Base-by-base conservation (phyloP, 2,329 filamentous ascomycete genomes). In the Trichoderma arundinaceum region DNA sequence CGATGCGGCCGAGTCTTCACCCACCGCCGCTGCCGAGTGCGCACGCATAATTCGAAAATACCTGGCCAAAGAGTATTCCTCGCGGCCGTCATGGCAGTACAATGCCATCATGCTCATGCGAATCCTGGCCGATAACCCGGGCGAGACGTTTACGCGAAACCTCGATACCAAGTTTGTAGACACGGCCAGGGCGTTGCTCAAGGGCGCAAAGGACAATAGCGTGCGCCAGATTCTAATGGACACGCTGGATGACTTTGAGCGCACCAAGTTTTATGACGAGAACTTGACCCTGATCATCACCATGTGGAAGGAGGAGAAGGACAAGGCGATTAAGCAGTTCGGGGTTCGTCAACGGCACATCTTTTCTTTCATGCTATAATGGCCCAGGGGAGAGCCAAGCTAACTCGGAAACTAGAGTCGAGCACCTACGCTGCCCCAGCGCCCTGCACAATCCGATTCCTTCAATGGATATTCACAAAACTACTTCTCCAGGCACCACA, bases 31-130 rank as follows among this genome's bases (percentile, higher is more conserved):
- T 28, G 88, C 89, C 69, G 91, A 94, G 72, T 92, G 92, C 71
- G 92, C 93, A 57, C 82, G 86, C 70, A 83, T 90, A 70, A 92
- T 98, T 74, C 90, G 92, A 75, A 94, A 92, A 77, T 94, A 90
- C 76, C 82, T 99, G 67, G 84, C 87, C 71, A 90, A 88, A 70
- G 90, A 94, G 52, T 88, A 92, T 78, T 87, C 78, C 72, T 75
- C 78, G 32, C 82, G 81, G 52, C 82, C 92, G 9, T 88, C 91
- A 72, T 88, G 89, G 71, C 94, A 98, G 78, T 98, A 97, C 84
- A 97, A 98, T 80, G 90, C 92, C 69, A 88, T 98, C 73, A 98
- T 98, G 95, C 86, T 99, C 64, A 84, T 96, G 71, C 90, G 94
- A 68, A 99, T 99, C 73, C 82, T 99, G 70, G 85, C 89, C 71